phyloP scores from a whole-genome alignment of 2,329 filamentous ascomycete species.

The Alternaria alternata region DNA sequence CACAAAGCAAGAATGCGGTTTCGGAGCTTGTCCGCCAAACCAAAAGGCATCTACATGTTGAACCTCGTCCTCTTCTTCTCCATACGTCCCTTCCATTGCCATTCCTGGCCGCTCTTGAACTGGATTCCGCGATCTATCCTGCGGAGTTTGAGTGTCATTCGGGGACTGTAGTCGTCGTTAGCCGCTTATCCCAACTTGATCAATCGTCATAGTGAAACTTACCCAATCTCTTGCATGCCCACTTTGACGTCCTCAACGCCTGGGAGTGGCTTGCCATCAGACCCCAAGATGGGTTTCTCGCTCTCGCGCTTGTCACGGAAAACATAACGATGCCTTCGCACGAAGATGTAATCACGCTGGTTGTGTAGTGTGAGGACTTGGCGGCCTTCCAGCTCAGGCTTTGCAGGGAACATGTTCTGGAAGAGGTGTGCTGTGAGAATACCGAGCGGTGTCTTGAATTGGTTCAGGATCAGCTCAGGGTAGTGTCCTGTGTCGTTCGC shows the following conservation, averaged over 20 bases:
- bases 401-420: constrained; percentile 77
- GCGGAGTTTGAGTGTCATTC: constrained; percentile 85
- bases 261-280: constrained; percentile 82
- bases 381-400: constrained; percentile 82
- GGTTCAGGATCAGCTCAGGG: constrained; percentile 89
- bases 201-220: background rate
- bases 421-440: constrained; percentile 85
- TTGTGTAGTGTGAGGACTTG: constrained; percentile 95
- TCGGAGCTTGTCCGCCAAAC: background rate
- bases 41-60: constrained; percentile 70
- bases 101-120: constrained; percentile 79
- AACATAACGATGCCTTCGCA: constrained; percentile 87
- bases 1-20: background rate
- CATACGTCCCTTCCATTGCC: constrained; percentile 96
- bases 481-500: constrained; percentile 87
- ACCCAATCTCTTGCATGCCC: constrained; percentile 86
- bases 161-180: constrained; percentile 34
- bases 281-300: constrained; percentile 84
- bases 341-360: constrained; percentile 95
- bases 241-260: constrained; percentile 87
- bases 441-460: constrained; percentile 92
- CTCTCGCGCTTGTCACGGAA: constrained; percentile 88
- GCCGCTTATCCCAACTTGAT: background rate
- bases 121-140: constrained; percentile 90
- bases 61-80: constrained; percentile 95